Base-by-base conservation (phyloP, 352 stramenopile species). In the Discostella stelligera region DNA sequence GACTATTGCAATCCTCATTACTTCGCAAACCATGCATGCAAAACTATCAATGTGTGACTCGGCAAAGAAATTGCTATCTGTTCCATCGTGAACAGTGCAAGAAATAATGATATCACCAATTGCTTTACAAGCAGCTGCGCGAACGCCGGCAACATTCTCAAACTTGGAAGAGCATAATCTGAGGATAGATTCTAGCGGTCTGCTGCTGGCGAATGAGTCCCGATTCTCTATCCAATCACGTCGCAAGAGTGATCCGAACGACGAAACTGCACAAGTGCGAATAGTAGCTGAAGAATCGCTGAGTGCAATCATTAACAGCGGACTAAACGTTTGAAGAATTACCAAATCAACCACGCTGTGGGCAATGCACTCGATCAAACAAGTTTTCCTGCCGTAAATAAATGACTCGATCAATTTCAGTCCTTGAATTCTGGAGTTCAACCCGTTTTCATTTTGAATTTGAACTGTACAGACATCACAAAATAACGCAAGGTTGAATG, bases 51-150 rank as follows among this genome's bases (percentile, higher is more conserved):
- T 78, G 27, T 56, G 50, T 52, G 18, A 32, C 9, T 21, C 23
- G 4, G 10, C 13, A 18, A 30, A 52, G 14, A 52, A 20, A 46
- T 41, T 27, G 27, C 16, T 8, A 54, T 66, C 20, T 60, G 20
- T 54, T 37, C 0, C 3, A 44, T 55, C n/a, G 68, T 23, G 23
- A 56, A 52, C 30, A 4, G 56, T 14, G 30, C 49, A 85, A 25
- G 66, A 41, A 53, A 54, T 74, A 30, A 67, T 80, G 54, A 90
- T 85, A 61, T 91, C 77, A 54, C 80, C 85, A 53, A 88, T 55
- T 23, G 82, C 77, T 65, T 86, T 90, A 48, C 79, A 89, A 44
- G 79, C 71, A 41, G 37, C 55, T 32, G 50, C 69, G 30, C 82
- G 74, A n/a, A 88, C 66, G 41, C 68, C 82, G 7, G 66, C 71